Evolutionary conservation across 1,284 basidiomycete genomes (phyloP), one percentile per base, ranked within the genome.

Genomic region (Puccinia horiana): DNA sequence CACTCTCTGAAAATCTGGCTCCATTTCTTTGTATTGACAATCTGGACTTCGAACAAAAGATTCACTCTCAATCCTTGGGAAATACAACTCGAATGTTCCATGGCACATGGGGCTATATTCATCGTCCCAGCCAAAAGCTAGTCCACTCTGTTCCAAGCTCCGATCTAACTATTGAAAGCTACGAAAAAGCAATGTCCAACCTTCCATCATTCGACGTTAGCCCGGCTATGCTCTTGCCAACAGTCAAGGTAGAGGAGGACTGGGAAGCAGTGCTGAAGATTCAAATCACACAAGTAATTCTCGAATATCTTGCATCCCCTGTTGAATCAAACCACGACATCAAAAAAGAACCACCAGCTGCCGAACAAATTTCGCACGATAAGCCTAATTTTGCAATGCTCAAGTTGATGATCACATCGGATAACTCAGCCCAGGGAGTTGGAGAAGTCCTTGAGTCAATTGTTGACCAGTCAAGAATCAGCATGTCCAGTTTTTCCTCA

Each of bases 371-470:
- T 29, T 67, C 63, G 12, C 56, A 8, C 9, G 29, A 58, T 9
- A 23, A 9, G 5, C 9, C 56, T 5, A 20, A 58, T 9, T 9
- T 11, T 58, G 23, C 56, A 6, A 9, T 58, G 58, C 23, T 63
- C 11, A 63, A 63, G 20, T n/a, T 63, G 12, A 63, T 63, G 58
- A 20, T 63, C 20, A n/a, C 58, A 29, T 63, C 58, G 20, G 26
- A 63, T 23, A 63, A 63, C 26, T 63, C 58, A 6, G 58, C 58
- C 29, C 58, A 63, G 29, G 58, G 58, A 29, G 58, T 63, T 63
- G 58, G 35, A 4, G 58, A 63, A 29, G 58, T 63, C 2, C 23
- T 63, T 12, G 35, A 29, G 5, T 29, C 29, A 37, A 63, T 63
- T 16, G 5, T 63, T 16, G 2, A 26, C 12, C 69, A 72, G 26